Percentiles rank a stretch among this genome's conserved stretches.
phyloP scores from a whole-genome alignment of 2,329 filamentous ascomycete genomes.

The Sclerotinia sclerotiorum region DNA sequence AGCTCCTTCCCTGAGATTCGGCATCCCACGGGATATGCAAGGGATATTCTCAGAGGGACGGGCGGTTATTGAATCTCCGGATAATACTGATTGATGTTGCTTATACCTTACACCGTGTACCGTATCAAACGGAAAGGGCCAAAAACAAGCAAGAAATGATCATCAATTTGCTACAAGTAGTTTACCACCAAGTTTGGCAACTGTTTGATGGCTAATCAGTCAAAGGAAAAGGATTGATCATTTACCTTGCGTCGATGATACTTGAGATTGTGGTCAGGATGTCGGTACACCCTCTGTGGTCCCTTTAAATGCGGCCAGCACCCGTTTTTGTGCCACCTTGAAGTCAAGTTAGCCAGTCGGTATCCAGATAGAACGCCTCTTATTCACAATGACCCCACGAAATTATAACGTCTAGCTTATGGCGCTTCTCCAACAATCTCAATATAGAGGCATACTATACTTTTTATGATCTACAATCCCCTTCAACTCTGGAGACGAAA shows the following conservation, averaged over 20 bases:
- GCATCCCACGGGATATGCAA: slow-evolving; percentile 4
- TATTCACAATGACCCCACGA: not conserved
- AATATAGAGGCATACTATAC: not conserved
- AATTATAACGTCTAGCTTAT: slow-evolving; percentile 18
- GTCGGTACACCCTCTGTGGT: not conserved
- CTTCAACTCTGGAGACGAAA: slow-evolving; percentile 4
- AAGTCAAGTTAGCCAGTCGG: slow-evolving; percentile 15
- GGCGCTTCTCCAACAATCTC: slow-evolving; percentile 10
- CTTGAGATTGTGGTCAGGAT: not conserved
- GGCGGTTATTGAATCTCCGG: not conserved
- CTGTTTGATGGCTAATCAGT: not conserved
- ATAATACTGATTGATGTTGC: not conserved
- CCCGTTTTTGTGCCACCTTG: slow-evolving; percentile 4
- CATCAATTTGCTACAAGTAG: not conserved
- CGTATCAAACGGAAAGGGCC: not conserved
- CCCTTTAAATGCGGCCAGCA: not conserved
- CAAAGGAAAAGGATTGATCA: not conserved
- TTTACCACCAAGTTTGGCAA: not conserved
- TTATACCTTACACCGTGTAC: not conserved
- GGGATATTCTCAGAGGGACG: slow-evolving; percentile 2
- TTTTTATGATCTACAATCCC: not conserved
- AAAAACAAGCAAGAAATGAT: not conserved
- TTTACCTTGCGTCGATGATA: slow-evolving; percentile 5
- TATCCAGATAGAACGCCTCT: slow-evolving; percentile 1
- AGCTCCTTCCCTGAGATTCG: not conserved